Conservation (phyloP, 2,329 filamentous ascomycete species). For the Geosmithia flava region DNA sequence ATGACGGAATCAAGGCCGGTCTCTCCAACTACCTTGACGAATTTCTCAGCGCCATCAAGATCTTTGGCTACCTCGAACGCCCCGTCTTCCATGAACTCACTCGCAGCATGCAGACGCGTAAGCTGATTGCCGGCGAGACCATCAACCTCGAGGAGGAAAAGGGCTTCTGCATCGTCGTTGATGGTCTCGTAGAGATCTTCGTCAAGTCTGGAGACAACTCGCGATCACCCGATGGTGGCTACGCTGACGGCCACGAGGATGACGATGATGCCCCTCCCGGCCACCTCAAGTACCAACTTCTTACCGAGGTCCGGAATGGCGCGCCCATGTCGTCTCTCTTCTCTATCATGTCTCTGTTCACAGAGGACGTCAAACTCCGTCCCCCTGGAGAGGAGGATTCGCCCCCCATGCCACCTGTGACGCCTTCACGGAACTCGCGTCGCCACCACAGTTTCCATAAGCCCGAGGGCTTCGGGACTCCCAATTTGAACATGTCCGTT, state of each 20-base stretch:
- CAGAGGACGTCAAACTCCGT: slow-evolving; percentile 78
- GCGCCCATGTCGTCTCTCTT: slow-evolving; percentile 98
- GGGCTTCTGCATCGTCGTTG: slow-evolving; percentile 93
- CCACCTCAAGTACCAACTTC: slow-evolving; percentile 80
- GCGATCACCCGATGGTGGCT: slow-evolving; percentile 12
- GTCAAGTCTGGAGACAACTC: slow-evolving; percentile 70
- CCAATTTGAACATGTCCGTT: slow-evolving; percentile 14
- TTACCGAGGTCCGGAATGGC: slow-evolving; percentile 96
- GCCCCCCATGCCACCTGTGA: slow-evolving; percentile 5
- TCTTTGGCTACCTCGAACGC: slow-evolving; percentile 92
- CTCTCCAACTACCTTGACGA: slow-evolving; percentile 96
- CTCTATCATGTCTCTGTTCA: slow-evolving; percentile 93
- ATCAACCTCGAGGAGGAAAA: slow-evolving; percentile 94
- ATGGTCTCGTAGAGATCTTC: slow-evolving; percentile 93
- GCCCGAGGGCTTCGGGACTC: neutral
- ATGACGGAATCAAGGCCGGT: slow-evolving; percentile 79
- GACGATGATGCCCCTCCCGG: slow-evolving; percentile 58
- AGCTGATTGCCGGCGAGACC: slow-evolving; percentile 91
- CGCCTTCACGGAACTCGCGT: slow-evolving; percentile 11
- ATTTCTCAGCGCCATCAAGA: slow-evolving; percentile 96
- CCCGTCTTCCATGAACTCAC: slow-evolving; percentile 97
- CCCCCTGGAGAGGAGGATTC: slow-evolving; percentile 41
- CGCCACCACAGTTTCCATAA: slow-evolving; percentile 14
- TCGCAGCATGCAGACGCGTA: slow-evolving; percentile 93
- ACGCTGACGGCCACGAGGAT: slow-evolving; percentile 18